Evolutionary conservation across 345 rosid species (phyloP), one percentile per base, ranked within the genome.

Genomic region (Brassica carinata): DNA sequence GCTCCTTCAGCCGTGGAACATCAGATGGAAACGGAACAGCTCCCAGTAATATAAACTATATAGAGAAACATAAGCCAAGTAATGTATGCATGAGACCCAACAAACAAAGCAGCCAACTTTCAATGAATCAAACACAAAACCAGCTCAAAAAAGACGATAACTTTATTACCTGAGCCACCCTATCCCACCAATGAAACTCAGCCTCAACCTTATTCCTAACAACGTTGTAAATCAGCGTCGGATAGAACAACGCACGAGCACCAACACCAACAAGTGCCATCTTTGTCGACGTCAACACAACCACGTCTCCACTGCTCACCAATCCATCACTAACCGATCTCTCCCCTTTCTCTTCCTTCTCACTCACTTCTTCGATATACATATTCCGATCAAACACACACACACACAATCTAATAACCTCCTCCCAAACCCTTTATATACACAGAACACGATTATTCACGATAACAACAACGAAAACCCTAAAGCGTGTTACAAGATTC

Each of bases 151-250:
- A 48, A 7, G 5, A 9, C 0, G 0, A 29, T 1, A 7, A 67
- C 48, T 6, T 75, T 26, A 0, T 77, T 90, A 96, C 99, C 98
- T 93, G 86, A 23, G 85, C 91, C 2, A 93, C 91, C 33, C 94
- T 82, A 82, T 96, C 98, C 99, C 99, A 96, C 99, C 99, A 96
- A 4, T 91, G 91, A 80, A 96, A 96, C 76, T 93, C 99, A 3
- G 94, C 2, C 87, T 93, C 91, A 55, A 91, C 69, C 89, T 84
- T 92, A 84, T 96, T 96, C 87, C 99, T 92, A 68, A 96, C 91
- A 82, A 93, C 93, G 86, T 96, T 96, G 87, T 93, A 96, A 45
- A 92, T 34, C 82, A 96, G 68, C 7, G 99, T 96, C 0, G 98
- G 97, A 82, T 93, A 96, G 83, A 93, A 96, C 87, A 96, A 78